phyloP scores from a whole-genome alignment of 768 basidiomycete genomes.

The Lentinula sp. region DNA sequence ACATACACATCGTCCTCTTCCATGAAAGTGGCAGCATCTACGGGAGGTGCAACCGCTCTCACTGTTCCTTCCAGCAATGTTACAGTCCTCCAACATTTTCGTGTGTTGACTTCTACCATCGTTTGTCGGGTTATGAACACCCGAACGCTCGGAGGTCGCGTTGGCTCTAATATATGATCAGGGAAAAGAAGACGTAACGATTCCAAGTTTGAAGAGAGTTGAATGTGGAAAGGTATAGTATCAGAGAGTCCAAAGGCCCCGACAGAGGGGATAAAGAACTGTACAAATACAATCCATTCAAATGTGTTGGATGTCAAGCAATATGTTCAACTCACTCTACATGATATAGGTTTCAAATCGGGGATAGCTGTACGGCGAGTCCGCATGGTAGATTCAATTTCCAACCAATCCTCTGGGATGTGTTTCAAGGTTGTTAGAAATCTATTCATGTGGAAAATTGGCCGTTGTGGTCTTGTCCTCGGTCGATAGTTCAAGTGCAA shows the following conservation, averaged over 20 bases:
- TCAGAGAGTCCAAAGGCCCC: constrained; percentile 43
- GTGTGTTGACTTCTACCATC: constrained; percentile 29
- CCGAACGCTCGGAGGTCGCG: constrained; percentile 21
- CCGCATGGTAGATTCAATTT: constrained; percentile 34
- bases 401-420: constrained; percentile 53
- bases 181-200: constrained; percentile 37
- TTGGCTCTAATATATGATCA: not conserved
- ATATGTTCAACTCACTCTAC: constrained; percentile 37
- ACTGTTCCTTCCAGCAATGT: constrained; percentile 41
- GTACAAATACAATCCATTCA: not conserved
- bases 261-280: constrained; percentile 47
- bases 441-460: constrained; percentile 32
- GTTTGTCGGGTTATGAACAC: constrained; percentile 46
- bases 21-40: not conserved
- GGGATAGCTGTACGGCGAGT: constrained; percentile 21
- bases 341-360: constrained; percentile 34
- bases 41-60: constrained; percentile 25
- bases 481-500: constrained; percentile 39
- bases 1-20: constrained; percentile 25
- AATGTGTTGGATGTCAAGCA: constrained; percentile 13
- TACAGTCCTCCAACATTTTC: constrained; percentile 26
- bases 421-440: constrained; percentile 46
- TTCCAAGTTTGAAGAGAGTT: constrained; percentile 36
- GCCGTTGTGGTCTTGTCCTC: constrained; percentile 38
- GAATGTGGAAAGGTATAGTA: constrained; percentile 52